Conservation (phyloP, 257 asterid genomes). For the Gardenia jasminoides region DNA sequence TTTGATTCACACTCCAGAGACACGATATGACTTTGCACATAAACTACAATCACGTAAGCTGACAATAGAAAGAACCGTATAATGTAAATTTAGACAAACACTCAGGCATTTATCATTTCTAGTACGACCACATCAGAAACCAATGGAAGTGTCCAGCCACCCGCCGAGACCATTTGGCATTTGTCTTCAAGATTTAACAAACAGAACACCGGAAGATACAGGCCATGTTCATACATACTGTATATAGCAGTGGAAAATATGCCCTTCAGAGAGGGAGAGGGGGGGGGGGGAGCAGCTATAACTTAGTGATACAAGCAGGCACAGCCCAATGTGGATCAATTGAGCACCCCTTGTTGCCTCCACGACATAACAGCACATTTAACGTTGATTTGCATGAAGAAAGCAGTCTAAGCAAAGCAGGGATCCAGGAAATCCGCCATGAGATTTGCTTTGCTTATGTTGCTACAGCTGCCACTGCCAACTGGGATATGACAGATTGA, state of each 20-base stretch:
- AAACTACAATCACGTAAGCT: neutral
- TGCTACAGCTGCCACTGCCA: neutral
- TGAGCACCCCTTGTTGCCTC: neutral
- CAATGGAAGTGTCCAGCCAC: neutral
- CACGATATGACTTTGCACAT: neutral
- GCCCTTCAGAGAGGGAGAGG: too few species aligned
- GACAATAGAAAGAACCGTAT: too few species aligned
- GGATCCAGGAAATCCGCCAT: neutral
- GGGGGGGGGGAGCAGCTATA: neutral
- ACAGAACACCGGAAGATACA: neutral
- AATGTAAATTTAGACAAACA: too few species aligned
- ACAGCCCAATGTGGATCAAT: too few species aligned
- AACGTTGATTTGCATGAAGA: neutral
- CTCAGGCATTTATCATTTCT: neutral
- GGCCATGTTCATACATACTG: too few species aligned
- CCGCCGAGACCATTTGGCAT: neutral
- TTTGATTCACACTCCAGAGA: neutral
- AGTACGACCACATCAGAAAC: neutral
- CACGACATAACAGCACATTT: neutral
- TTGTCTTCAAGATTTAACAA: neutral
- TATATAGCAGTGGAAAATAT: neutral
- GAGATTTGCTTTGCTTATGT: neutral
- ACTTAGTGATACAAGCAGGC: neutral
- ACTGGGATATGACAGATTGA: neutral
- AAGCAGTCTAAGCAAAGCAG: neutral